A percentile compares a stretch with the other conserved stretches of the same genome.
Evolutionary conservation across 2,329 filamentous ascomycete genomes (phyloP).

Genomic region (Dendrostoma leiphaemia): DNA sequence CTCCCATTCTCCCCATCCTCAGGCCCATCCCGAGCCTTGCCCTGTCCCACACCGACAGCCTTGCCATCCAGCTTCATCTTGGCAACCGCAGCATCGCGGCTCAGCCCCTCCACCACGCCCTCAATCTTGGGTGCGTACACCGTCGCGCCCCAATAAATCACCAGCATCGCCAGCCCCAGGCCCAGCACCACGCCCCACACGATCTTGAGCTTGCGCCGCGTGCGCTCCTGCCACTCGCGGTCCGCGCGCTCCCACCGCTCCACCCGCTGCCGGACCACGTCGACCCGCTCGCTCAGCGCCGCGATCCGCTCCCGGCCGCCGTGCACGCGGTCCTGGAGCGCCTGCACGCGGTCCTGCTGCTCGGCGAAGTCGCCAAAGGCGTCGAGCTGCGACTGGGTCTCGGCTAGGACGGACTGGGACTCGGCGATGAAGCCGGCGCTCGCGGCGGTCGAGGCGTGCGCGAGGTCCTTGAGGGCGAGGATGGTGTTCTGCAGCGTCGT

Average conservation of each 20-base stretch:
- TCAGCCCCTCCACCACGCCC: conserved; percentile 13
- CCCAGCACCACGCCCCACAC: conserved; percentile 60
- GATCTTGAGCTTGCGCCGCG: conserved; percentile 58
- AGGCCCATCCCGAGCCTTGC: background rate
- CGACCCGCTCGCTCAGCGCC: conserved; percentile 60
- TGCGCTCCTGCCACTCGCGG: conserved; percentile 65
- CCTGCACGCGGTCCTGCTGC: conserved; percentile 62
- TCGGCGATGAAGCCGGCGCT: conserved; percentile 59
- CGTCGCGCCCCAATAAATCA: conserved; percentile 35
- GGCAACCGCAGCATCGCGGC: conserved; percentile 9
- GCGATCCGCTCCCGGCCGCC: conserved; percentile 58
- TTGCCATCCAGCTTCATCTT: conserved; percentile 10
- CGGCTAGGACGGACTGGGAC: conserved; percentile 55
- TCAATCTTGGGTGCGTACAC: conserved; percentile 9
- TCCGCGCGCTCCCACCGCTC: conserved; percentile 68
- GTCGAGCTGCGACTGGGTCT: conserved; percentile 60
- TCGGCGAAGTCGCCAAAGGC: conserved; percentile 60
- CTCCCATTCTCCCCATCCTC: conserved; percentile 24
- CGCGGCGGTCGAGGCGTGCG: conserved; percentile 56
- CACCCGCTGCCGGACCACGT: conserved; percentile 60
- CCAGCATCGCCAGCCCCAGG: conserved; percentile 44
- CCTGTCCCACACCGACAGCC: background rate
- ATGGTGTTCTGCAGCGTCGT: conserved; percentile 64
- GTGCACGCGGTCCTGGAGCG: conserved; percentile 60
- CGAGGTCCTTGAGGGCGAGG: conserved; percentile 64